Evolutionary conservation across 495 filamentous ascomycete species (phyloP).

Genomic region (Penicillium cinerascens): DNA sequence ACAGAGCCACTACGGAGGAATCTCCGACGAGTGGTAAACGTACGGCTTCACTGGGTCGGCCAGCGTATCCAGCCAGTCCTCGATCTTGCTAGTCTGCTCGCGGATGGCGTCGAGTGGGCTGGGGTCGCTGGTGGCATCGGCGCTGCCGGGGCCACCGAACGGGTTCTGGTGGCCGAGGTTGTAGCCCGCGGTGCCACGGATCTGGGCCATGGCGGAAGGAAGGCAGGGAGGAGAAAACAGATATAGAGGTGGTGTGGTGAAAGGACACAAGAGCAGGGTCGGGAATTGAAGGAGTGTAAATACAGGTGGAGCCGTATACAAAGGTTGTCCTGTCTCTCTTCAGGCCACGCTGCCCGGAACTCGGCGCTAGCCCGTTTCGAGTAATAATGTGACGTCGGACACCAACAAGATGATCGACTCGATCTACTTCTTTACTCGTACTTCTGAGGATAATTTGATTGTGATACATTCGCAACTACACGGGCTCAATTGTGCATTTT

Average conservation of each 20-base stretch:
- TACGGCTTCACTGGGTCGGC: conserved; percentile 95
- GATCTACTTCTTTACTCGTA: neutral
- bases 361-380: conserved; percentile 30
- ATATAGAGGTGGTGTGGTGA: conserved; percentile 6
- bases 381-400: conserved; percentile 28
- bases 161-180: conserved; percentile 78
- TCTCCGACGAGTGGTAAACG: conserved; percentile 39
- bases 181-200: conserved; percentile 93
- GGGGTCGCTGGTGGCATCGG: conserved; percentile 64
- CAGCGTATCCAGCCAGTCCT: conserved; percentile 86
- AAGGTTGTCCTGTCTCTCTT: conserved; percentile 28
- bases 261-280: too few species aligned
- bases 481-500: conserved; percentile 13
- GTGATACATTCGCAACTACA: conserved; percentile 13
- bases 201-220: conserved; percentile 73
- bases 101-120: conserved; percentile 89
- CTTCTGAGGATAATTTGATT: conserved; percentile 5
- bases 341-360: conserved; percentile 46
- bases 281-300: conserved; percentile 17
- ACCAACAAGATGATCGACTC: conserved; percentile 5
- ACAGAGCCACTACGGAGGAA: neutral
- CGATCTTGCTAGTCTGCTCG: conserved; percentile 95
- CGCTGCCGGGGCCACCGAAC: conserved; percentile 63
- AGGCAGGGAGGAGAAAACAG: neutral
- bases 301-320: conserved; percentile 25